Evolutionary conservation across 768 basidiomycete species (phyloP).

Genomic region (Boletales sp.): DNA sequence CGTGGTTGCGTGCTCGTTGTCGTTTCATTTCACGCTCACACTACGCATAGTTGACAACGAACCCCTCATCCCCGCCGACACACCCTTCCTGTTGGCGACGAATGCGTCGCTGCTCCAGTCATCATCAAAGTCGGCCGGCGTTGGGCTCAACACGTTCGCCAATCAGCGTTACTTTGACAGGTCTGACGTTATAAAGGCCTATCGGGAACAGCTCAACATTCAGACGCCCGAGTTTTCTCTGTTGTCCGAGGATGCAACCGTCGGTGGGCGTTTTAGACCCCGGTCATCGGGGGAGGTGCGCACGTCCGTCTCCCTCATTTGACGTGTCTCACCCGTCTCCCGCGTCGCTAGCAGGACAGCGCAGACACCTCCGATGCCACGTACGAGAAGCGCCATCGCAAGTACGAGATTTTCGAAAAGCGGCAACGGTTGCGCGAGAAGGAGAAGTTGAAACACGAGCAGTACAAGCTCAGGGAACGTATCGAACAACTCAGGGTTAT

Average conservation of each 20-base stretch:
- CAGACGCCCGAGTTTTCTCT: conserved; percentile 71
- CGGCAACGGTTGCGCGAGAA: conserved; percentile 82
- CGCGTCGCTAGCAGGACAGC: conserved; percentile 36
- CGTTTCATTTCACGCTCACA: conserved; percentile 18
- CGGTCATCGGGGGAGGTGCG: conserved; percentile 69
- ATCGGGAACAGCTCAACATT: conserved; percentile 64
- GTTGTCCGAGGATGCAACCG: conserved; percentile 47
- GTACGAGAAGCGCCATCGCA: conserved; percentile 80
- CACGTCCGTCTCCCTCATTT: conserved; percentile 7
- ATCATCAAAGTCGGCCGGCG: conserved; percentile 34
- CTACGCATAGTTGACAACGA: conserved; percentile 59
- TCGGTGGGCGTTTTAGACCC: conserved; percentile 69
- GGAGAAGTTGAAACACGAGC: conserved; percentile 88
- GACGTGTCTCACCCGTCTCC: conserved; percentile 7
- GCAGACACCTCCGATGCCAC: conserved; percentile 75
- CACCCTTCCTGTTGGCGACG: conserved; percentile 72
- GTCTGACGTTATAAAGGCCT: conserved; percentile 70
- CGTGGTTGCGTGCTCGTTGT: conserved; percentile 27
- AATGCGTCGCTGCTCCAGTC: conserved; percentile 50
- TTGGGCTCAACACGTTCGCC: conserved; percentile 52
- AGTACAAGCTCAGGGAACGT: conserved; percentile 86
- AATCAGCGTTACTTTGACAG: conserved; percentile 76
- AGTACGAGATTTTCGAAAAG: conserved; percentile 85
- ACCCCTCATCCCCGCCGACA: conserved; percentile 62
- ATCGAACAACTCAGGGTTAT: conserved; percentile 79